Base-by-base conservation (phyloP, 768 basidiomycete species). In the Tylopilus vinaceipallidus region DNA sequence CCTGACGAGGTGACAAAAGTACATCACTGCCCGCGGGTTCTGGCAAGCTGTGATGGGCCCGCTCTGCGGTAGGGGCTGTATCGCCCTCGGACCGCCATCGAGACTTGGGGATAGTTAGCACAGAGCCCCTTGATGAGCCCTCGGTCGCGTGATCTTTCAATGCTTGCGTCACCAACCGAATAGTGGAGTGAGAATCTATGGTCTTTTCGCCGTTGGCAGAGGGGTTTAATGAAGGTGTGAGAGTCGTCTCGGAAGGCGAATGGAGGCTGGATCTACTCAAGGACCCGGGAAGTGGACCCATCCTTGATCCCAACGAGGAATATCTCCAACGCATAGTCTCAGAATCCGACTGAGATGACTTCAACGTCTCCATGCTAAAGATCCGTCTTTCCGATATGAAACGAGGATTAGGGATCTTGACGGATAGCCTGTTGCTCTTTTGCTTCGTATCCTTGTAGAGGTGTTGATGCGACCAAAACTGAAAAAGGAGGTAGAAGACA, bases 381-480 rank as follows among this genome's bases (percentile, higher is more conserved):
- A 58, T 55, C 17, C 62, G 63, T 22, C 47, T 61, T 20, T 60
- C 54, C 11, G 63, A 44, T 24, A 68, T 53, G 36, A 68, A 62
- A 23, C 61, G 68, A 22, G 64, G 39, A 41, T 63, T 51, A 26
- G 64, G 62, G 46, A 71, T 54, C 61, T 67, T 63, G 45, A 70
- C 61, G 16, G 73, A 64, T 2, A 73, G 47, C 33, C 63, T 70
- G 33, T 66, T 60, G 47, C 77, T 80, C 53, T 73, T 75, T 55
- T 74, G 73, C 59, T 76, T 72, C 12, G 64, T 61, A 38, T 77
- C 79, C 16, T 71, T 67, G 63, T 80, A 83, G 29, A 82, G 65
- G 54, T 79, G 69, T 48, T 69, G 70, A 60, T 82, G 81, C 4
- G 80, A 79, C 72, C 75, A 80, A 12, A 83, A 71, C 59, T 80